phyloP scores from a whole-genome alignment of 768 basidiomycete species.

The Tricholoma flavovirens region DNA sequence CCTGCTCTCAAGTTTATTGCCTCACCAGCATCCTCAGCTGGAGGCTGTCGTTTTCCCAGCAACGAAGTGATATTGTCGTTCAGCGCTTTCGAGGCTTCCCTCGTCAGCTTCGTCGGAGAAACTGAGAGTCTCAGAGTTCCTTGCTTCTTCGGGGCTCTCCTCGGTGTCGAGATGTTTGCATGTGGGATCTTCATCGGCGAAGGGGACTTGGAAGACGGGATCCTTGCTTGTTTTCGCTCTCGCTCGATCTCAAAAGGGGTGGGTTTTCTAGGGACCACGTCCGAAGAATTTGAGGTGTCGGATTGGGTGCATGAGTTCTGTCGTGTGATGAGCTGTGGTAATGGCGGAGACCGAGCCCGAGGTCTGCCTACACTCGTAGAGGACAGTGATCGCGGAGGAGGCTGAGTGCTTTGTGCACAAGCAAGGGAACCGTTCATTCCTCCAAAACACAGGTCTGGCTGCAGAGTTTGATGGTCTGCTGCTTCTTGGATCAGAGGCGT shows the following conservation, averaged over 20 bases:
- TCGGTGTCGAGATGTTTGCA: background rate
- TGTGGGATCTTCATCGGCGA: slow-evolving; percentile 46
- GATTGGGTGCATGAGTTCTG: slow-evolving; percentile 6
- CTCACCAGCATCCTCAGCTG: slow-evolving; percentile 26
- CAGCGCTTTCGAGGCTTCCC: slow-evolving; percentile 49
- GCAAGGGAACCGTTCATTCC: background rate
- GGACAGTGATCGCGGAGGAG: background rate
- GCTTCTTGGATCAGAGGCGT: background rate
- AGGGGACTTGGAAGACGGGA: slow-evolving; percentile 58
- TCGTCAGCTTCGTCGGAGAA: slow-evolving; percentile 41
- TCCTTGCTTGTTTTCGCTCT: slow-evolving; percentile 23
- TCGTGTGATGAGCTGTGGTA: slow-evolving; percentile 1
- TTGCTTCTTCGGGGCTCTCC: slow-evolving; percentile 4
- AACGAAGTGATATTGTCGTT: slow-evolving; percentile 65
- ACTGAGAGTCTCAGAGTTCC: slow-evolving; percentile 20
- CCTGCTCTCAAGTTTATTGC: slow-evolving; percentile 20
- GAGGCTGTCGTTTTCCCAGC: slow-evolving; percentile 59
- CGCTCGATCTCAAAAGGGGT: slow-evolving; percentile 20
- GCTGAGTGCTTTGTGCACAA: background rate
- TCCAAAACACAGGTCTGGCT: background rate
- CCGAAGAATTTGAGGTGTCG: background rate
- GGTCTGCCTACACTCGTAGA: background rate
- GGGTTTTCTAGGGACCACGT: slow-evolving; percentile 11
- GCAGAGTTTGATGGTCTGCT: background rate
- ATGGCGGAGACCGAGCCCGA: background rate